Base-by-base conservation (phyloP, 768 basidiomycete species). In the Clavaria fumosa region DNA sequence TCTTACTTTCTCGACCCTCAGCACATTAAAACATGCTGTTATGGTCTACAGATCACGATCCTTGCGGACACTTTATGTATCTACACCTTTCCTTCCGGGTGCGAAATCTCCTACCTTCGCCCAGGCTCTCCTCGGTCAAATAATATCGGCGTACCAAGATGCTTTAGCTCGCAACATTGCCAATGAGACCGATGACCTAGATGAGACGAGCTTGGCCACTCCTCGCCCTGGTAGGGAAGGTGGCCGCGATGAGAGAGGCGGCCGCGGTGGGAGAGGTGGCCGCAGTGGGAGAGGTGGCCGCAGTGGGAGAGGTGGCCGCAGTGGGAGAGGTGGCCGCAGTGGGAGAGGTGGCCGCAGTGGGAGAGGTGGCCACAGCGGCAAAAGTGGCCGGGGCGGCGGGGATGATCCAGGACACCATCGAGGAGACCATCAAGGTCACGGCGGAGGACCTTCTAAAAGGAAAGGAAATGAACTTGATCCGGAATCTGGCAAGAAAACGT, bases 41-140 rank as follows among this genome's bases (percentile, higher is more conserved):
- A 37, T 37, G 35, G 35, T 7, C 14, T 37, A 21, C 19, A 20
- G 18, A n/a, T 37, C 23, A 21, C 35, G 18, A 24, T 5, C 14
- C 15, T 14, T 14, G 11, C 35, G 19, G 23, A 37, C 35, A 12
- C 23, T 37, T n/a, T 37, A 23, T 18, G 6, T 37, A 21, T 24
- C 35, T 10, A 37, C 23, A 3, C 35, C 23, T n/a, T 37, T 37
- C n/a, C 35, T 37, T 21, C 18, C 35, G 11, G 6, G 19, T 9
- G 23, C 35, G 4, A 37, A 12, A 34, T 15, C 33, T 15, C 33
- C 33, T 5, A 4, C 33, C n/a, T 19, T 34, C 33, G 12, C n/a
- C 19, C 33, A 34, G 33, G 33, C 33, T 34, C 33, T 34, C 33
- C 33, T 34, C 19, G 21, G 33, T 34, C 33, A 34, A 20, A 34